phyloP scores from a whole-genome alignment of 129 eudicot genomes.

The Flaveria bidentis region DNA sequence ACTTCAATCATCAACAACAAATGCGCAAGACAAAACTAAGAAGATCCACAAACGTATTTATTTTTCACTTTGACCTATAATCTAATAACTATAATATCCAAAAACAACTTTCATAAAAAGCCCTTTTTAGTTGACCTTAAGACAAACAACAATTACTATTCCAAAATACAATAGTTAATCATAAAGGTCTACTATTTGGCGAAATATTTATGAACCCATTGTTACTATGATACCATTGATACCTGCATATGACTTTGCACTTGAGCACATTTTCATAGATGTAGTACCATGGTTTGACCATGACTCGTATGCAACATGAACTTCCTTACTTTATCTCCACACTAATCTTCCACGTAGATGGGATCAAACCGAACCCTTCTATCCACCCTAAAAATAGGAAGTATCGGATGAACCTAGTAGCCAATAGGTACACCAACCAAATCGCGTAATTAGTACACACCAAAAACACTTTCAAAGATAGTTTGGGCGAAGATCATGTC shows the following conservation, averaged over 20 bases:
- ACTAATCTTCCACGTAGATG: constrained; percentile 92
- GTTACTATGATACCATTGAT: constrained; percentile 33
- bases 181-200: constrained; percentile 32
- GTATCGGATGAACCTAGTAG: constrained; percentile 77
- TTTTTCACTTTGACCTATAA: constrained; percentile 25
- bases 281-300: constrained; percentile 93
- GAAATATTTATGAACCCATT: constrained; percentile 34
- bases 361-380: constrained; percentile 62
- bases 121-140: constrained; percentile 34
- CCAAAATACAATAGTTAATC: constrained; percentile 20
- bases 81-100: not conserved
- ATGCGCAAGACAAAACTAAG: constrained; percentile 33
- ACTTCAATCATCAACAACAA: constrained; percentile 29
- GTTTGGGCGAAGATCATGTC: constrained; percentile 95
- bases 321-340: constrained; percentile 59
- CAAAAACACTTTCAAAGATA: constrained; percentile 75
- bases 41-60: constrained; percentile 21
- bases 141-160: constrained; percentile 26
- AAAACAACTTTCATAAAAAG: not conserved
- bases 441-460: constrained; percentile 61
- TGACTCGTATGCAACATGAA: constrained; percentile 60
- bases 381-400: constrained; percentile 83
- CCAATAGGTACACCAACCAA: constrained; percentile 87
- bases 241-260: constrained; percentile 93
- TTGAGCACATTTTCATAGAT: constrained; percentile 87